Base-by-base conservation (phyloP, 1,284 basidiomycete species). In the Earliella scabrosa region DNA sequence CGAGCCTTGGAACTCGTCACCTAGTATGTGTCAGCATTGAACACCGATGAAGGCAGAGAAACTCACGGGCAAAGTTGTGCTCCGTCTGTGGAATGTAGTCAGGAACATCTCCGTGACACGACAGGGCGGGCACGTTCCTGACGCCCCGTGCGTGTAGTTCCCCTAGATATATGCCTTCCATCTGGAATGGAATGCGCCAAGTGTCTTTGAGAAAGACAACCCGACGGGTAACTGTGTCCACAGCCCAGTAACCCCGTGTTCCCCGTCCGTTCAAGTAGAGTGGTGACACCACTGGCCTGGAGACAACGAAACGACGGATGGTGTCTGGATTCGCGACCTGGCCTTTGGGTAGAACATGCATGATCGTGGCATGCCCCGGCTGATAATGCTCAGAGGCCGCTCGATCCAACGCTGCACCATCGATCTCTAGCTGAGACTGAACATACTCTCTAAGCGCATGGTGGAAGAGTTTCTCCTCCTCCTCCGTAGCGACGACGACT, bases 141-240 rank as follows among this genome's bases (percentile, higher is more conserved):
- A 56, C 38, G 1, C 29, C 48, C 1, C 9, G 4, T 2, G 2
- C 23, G 7, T 41, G 9, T 21, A 57, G 14, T 4, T 24, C 16
- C 2, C 20, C 7, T 2, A 57, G 5, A 2, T 43, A 10, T 4
- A 20, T 20, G 14, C 50, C 54, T 32, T 56, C 54, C 13, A n/a
- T 0, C 10, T 31, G 13, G 8, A 5, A 5, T 13, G 45, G 4
- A n/a, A 11, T 26, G 13, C 50, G 48, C 57, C 57, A 59, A 3
- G 57, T 55, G 24, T 59, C 57, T 31, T 59, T 59, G 11, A 59
- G 14, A n/a, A 59, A 55, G 2, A 54, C 52, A 4, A 59, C 40
- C 1, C 23, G 24, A 14, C 4, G 16, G 1, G 45, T 41, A 11
- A 13, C 21, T 2, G 13, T 13, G 27, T 59, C 49, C 2, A 59